These are phyloP conservation scores for Wickerhamomyces kurtzmanii DNA, from an alignment of 805 yeast genomes.

Conservation along the genomic window DNA sequence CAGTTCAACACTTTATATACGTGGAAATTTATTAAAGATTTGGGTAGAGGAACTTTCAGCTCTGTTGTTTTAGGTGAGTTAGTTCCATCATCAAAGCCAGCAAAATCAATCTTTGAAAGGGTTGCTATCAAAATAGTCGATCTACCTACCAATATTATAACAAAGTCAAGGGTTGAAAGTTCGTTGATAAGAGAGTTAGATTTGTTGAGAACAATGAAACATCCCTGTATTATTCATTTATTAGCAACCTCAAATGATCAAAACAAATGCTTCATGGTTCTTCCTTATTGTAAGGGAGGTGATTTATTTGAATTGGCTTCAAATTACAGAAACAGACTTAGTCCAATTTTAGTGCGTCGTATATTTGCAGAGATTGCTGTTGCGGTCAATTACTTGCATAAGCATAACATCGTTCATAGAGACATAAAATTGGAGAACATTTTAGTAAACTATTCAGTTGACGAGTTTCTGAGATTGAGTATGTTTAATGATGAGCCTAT, in stretches of 20 bases:
- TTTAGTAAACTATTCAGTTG: constrained; percentile 33
- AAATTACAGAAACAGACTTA: constrained; percentile 28
- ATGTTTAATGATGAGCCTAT: constrained; percentile 21
- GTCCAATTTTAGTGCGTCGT: constrained; percentile 42
- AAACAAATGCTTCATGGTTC: constrained; percentile 35
- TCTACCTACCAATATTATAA: constrained; percentile 27
- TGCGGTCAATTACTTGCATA: constrained; percentile 69
- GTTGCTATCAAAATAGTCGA: constrained; percentile 69
- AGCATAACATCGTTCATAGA: constrained; percentile 65
- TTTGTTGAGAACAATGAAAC: constrained; percentile 44
- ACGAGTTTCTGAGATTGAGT: constrained; percentile 14
- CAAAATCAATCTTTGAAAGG: constrained; percentile 6
- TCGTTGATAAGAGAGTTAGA: constrained; percentile 67
- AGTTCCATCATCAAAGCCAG: constrained; percentile 9
- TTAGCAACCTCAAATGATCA: constrained; percentile 29
- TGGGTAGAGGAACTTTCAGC: constrained; percentile 67
- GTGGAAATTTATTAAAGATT: constrained; percentile 27
- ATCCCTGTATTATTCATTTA: constrained; percentile 63
- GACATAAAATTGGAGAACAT: constrained; percentile 88
- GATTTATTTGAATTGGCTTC: constrained; percentile 64
- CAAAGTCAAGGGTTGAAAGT: constrained; percentile 44
- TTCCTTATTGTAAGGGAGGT: constrained; percentile 80
- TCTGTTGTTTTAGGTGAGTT: constrained; percentile 42
- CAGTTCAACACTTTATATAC: constrained; percentile 4
- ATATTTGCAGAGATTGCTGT: constrained; percentile 61